Conservation (phyloP, 495 filamentous ascomycete genomes). For the Barbatosphaeria neglecta region DNA sequence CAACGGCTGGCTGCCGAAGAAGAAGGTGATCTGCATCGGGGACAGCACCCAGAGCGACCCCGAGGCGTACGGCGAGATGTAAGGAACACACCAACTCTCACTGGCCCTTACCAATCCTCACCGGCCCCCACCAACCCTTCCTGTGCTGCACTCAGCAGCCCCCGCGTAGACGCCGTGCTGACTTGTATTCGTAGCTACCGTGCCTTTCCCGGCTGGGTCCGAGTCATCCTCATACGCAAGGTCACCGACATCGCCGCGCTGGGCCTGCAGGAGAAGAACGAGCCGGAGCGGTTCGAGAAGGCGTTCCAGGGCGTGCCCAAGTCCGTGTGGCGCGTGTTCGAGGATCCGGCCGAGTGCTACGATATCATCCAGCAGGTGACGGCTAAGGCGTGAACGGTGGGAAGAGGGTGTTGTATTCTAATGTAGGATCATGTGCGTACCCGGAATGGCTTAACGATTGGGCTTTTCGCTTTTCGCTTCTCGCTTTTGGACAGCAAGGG, state of each 20-base stretch:
- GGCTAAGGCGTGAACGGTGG: neutral
- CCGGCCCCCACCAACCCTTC: too few species aligned
- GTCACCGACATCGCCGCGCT: conserved; percentile 65
- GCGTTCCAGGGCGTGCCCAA: conserved; percentile 69
- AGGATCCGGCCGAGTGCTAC: conserved; percentile 53
- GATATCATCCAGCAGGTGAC: conserved; percentile 25
- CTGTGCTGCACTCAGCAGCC: too few species aligned
- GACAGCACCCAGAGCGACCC: conserved; percentile 90
- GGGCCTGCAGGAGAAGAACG: conserved; percentile 60
- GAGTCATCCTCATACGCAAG: conserved; percentile 70
- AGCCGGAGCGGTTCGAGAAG: conserved; percentile 59
- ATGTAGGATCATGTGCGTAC: too few species aligned
- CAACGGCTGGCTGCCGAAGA: conserved; percentile 58
- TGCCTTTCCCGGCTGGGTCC: conserved; percentile 58
- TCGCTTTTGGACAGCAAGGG: too few species aligned
- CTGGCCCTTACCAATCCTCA: too few species aligned
- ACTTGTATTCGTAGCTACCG: conserved; percentile 21
- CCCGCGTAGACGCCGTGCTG: conserved; percentile 1
- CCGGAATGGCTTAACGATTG: too few species aligned
- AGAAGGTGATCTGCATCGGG: conserved; percentile 74
- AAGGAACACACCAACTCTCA: conserved; percentile 10
- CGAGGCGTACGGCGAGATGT: conserved; percentile 75
- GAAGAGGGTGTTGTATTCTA: too few species aligned
- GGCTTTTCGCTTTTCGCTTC: too few species aligned
- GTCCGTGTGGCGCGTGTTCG: conserved; percentile 68